Evolutionary conservation across 2,329 filamentous ascomycete genomes (phyloP).

Genomic region (Fusarium ramigenum): DNA sequence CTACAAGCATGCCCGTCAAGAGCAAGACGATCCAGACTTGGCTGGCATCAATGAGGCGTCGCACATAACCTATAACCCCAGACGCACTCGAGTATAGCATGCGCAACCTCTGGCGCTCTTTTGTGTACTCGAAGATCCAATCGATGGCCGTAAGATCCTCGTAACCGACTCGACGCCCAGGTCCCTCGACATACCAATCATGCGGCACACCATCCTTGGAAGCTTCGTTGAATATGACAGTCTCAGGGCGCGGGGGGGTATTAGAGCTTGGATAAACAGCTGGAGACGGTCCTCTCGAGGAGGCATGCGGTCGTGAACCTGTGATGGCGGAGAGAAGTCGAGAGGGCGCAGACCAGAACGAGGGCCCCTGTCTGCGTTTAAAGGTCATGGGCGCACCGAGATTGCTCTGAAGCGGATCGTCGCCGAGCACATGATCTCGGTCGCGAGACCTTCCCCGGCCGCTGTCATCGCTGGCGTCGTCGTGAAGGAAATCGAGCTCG

Average conservation of each 20-base stretch:
- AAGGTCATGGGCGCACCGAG: slow-evolving; percentile 69
- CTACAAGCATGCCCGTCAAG: slow-evolving; percentile 84
- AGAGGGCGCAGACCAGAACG: slow-evolving; percentile 56
- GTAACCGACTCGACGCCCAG: slow-evolving; percentile 89
- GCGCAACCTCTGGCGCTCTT: slow-evolving; percentile 89
- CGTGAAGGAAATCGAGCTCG: slow-evolving; percentile 56
- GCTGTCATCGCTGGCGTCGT: slow-evolving; percentile 39
- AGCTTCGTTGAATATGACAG: slow-evolving; percentile 28
- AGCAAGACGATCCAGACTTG: slow-evolving; percentile 94
- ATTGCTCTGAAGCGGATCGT: slow-evolving; percentile 65
- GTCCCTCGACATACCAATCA: slow-evolving; percentile 93
- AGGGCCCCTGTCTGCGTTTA: slow-evolving; percentile 72
- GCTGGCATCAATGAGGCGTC: slow-evolving; percentile 80
- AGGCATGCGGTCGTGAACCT: slow-evolving; percentile 27
- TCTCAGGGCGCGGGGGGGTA: slow-evolving; percentile 18
- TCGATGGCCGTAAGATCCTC: slow-evolving; percentile 97
- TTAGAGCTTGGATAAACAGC: slow-evolving; percentile 24
- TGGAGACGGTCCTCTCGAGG: slow-evolving; percentile 32
- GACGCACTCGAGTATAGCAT: slow-evolving; percentile 74
- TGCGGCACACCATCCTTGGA: slow-evolving; percentile 60
- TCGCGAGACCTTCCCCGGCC: slow-evolving; percentile 14
- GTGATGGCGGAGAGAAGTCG: slow-evolving; percentile 61
- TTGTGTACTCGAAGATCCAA: slow-evolving; percentile 99
- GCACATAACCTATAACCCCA: slow-evolving; percentile 77
- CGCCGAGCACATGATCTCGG: slow-evolving; percentile 54